phyloP scores from a whole-genome alignment of 2,329 filamentous ascomycete species.

The Aspergillus fumigatus region DNA sequence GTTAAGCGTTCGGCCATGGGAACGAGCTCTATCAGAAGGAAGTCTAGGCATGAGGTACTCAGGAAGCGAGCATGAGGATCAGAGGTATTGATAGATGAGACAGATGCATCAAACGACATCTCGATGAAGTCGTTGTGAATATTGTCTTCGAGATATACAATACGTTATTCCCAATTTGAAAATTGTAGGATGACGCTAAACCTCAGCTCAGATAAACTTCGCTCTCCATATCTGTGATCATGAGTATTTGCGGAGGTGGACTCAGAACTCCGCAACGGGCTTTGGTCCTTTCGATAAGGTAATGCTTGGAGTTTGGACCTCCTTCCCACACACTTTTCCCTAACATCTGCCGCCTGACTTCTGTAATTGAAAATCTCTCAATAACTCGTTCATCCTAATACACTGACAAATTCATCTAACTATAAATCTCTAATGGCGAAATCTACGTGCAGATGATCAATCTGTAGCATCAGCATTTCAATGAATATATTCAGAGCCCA shows the following conservation, averaged over 20 bases:
- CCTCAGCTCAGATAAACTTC: not conserved
- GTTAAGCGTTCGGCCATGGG: slow-evolving; percentile 87
- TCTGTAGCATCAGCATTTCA: not conserved
- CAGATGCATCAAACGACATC: slow-evolving; percentile 71
- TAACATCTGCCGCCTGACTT: not conserved
- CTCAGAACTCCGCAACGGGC: not conserved
- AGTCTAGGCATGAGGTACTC: slow-evolving; percentile 81
- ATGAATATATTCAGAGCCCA: not conserved
- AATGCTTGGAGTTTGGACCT: not conserved
- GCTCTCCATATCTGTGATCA: not conserved
- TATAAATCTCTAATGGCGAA: not conserved
- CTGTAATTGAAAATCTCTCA: not conserved
- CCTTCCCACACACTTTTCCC: not conserved
- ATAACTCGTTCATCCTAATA: not conserved
- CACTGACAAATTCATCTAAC: not conserved
- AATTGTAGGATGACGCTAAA: not conserved
- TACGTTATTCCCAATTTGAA: not conserved
- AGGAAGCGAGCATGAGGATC: slow-evolving; percentile 75
- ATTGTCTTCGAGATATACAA: not conserved
- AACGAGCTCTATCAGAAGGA: slow-evolving; percentile 93
- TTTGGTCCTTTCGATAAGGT: not conserved
- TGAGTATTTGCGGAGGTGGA: not conserved
- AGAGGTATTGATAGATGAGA: slow-evolving; percentile 64
- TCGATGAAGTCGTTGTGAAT: slow-evolving; percentile 6
- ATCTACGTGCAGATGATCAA: not conserved